A percentile compares a stretch with the other conserved stretches of the same genome.
Conservation (phyloP, 441 rosid genomes). For the Adansonia gregorii region DNA sequence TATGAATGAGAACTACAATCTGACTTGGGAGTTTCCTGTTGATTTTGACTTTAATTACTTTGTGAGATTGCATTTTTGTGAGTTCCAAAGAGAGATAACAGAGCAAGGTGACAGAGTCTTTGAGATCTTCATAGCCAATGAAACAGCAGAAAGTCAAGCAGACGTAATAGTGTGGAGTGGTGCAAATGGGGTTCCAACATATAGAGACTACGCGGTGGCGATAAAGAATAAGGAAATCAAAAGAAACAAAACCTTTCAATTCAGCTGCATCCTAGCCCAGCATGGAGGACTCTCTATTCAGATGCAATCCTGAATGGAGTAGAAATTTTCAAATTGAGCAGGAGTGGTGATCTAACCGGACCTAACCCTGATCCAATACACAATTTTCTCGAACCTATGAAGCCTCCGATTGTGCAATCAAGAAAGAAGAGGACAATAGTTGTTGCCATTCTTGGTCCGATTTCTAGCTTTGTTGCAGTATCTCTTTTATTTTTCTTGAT, state of each 20-base stretch:
- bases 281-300: not conserved
- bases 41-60: not conserved
- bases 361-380: not conserved
- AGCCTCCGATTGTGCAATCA: not conserved
- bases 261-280: constrained; percentile 32
- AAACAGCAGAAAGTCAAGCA: not conserved
- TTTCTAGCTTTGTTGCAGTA: not conserved
- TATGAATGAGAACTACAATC: not conserved
- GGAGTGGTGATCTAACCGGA: constrained; percentile 22
- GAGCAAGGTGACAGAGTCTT: not conserved
- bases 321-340: not conserved
- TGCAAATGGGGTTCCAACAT: constrained; percentile 34
- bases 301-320: constrained; percentile 42
- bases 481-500: not conserved
- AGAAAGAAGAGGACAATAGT: not conserved
- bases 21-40: not conserved
- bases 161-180: constrained; percentile 40
- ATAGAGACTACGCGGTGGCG: constrained; percentile 25
- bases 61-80: not conserved
- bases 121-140: not conserved
- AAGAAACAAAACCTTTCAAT: constrained; percentile 24
- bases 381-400: not conserved
- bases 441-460: not conserved
- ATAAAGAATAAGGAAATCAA: not conserved
- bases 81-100: not conserved